These are phyloP conservation scores for Aspergillus floridensis DNA, from an alignment of 2,329 filamentous ascomycete species.

Conservation along the genomic window DNA sequence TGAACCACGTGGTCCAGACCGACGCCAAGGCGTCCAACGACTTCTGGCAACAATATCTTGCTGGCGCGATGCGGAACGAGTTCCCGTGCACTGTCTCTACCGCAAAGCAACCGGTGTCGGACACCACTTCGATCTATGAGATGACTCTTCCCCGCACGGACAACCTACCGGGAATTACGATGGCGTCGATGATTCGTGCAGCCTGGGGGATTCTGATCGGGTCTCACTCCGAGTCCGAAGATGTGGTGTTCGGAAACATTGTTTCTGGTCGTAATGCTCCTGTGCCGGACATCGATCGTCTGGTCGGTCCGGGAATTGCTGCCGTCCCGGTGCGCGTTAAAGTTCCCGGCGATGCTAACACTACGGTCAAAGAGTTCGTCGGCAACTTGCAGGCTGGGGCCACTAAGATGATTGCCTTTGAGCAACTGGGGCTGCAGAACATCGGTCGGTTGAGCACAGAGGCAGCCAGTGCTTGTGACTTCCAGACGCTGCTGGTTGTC, in stretches of 20 bases:
- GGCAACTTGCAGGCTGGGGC: conserved; percentile 4
- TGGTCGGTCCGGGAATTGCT: conserved; percentile 10
- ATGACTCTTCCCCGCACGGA: not conserved
- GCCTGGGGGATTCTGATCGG: conserved; percentile 12
- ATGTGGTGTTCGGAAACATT: conserved; percentile 10
- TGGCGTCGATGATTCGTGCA: conserved; percentile 4
- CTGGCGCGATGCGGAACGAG: not conserved
- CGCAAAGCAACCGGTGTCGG: not conserved
- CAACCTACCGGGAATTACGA: conserved; percentile 3
- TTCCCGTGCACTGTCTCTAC: conserved; percentile 4
- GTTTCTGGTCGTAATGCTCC: conserved; percentile 10
- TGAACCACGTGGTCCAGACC: conserved; percentile 2
- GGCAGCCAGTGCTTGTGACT: conserved; percentile 5
- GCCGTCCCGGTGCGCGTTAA: conserved; percentile 10
- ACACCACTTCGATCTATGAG: not conserved
- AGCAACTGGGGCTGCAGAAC: conserved; percentile 12
- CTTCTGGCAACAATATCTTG: conserved; percentile 9
- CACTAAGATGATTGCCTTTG: conserved; percentile 7
- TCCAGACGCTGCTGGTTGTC: conserved; percentile 9
- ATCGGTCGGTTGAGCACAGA: conserved; percentile 5
- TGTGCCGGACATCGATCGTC: conserved; percentile 4
- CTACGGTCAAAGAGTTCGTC: conserved; percentile 4
- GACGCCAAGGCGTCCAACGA: not conserved
- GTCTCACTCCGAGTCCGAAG: conserved; percentile 5
- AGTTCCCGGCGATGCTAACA: not conserved